Conservation (phyloP, 2,329 filamentous ascomycete species). For the Penicillium brasilianum region DNA sequence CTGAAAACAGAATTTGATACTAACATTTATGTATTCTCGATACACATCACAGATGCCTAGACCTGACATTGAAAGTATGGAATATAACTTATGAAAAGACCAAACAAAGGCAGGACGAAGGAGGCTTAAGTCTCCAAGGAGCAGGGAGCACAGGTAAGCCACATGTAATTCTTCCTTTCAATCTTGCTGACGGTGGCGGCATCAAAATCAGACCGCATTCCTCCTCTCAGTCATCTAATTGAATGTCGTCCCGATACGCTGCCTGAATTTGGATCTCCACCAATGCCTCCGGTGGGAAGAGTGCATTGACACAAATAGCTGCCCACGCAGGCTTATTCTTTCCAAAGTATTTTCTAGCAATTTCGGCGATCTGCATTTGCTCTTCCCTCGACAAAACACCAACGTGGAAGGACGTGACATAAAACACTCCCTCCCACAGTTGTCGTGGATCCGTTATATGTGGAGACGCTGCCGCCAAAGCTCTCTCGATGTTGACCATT, state of each 20-base stretch:
- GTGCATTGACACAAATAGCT: conserved; percentile 14
- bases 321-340: conserved; percentile 17
- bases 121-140: too few species aligned
- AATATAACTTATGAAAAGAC: too few species aligned
- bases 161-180: neutral
- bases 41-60: too few species aligned
- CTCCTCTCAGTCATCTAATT: neutral
- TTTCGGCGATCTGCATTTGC: conserved; percentile 18
- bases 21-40: neutral
- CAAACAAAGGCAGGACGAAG: too few species aligned
- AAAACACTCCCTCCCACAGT: neutral
- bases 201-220: neutral
- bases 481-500: conserved; percentile 16
- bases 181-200: neutral
- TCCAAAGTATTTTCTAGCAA: conserved; percentile 17
- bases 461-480: conserved; percentile 11
- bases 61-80: too few species aligned
- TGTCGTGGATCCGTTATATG: conserved; percentile 11
- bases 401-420: neutral
- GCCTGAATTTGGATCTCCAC: conserved; percentile 16
- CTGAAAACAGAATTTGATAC: too few species aligned
- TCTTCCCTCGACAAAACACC: conserved; percentile 10
- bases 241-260: neutral
- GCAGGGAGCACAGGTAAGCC: too few species aligned
- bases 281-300: conserved; percentile 14